phyloP scores from a whole-genome alignment of 345 rosid species.

The Hirschfeldia incana region DNA sequence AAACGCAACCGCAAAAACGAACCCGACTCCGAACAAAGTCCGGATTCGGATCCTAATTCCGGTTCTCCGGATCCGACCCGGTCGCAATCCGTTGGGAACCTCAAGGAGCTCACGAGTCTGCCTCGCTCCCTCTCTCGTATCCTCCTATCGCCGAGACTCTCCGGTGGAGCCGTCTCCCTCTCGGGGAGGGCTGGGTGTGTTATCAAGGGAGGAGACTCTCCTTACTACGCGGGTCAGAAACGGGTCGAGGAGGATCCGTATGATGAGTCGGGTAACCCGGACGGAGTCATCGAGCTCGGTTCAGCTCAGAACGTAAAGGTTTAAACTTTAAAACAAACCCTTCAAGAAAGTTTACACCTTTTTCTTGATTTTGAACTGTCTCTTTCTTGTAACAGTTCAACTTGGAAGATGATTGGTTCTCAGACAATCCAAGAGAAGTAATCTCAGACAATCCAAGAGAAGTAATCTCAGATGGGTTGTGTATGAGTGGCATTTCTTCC shows the following conservation, averaged over 20 bases:
- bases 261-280: constrained; percentile 61
- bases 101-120: constrained; percentile 57
- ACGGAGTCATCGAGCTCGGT: constrained; percentile 80
- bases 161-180: constrained; percentile 56
- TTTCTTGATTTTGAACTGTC: constrained; percentile 9
- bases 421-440: constrained; percentile 55
- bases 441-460: constrained; percentile 55
- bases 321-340: neutral
- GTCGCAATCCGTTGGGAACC: constrained; percentile 53
- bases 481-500: constrained; percentile 60
- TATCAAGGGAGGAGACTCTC: constrained; percentile 55
- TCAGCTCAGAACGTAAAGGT: constrained; percentile 60
- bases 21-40: constrained; percentile 37
- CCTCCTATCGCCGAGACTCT: constrained; percentile 65
- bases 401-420: constrained; percentile 52
- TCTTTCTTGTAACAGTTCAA: neutral
- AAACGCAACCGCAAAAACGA: constrained; percentile 59
- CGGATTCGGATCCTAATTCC: neutral
- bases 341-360: neutral
- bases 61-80: constrained; percentile 43
- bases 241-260: constrained; percentile 70
- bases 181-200: constrained; percentile 58
- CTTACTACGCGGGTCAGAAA: constrained; percentile 52
- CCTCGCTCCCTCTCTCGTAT: constrained; percentile 63
- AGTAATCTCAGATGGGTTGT: constrained; percentile 51